Evolutionary conservation across 441 rosid genomes (phyloP).

Genomic region (Raphanus hybrid): DNA sequence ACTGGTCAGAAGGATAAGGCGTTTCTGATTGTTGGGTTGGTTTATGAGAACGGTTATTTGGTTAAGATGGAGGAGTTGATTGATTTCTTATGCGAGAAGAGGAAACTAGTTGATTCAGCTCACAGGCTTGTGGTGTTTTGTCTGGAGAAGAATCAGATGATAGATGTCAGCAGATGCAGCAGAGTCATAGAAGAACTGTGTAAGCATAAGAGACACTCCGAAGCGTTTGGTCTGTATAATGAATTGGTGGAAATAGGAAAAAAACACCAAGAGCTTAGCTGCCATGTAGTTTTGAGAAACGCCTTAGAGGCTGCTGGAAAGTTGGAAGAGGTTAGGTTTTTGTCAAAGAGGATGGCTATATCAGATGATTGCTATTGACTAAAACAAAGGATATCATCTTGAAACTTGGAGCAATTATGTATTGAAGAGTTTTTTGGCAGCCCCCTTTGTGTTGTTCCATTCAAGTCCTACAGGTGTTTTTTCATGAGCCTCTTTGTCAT

Average conservation of each 20-base stretch:
- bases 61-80: slow-evolving; percentile 62
- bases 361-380: slow-evolving; percentile 21
- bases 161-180: slow-evolving; percentile 50
- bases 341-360: slow-evolving; percentile 60
- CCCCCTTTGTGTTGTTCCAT: not conserved
- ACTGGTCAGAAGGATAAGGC: slow-evolving; percentile 55
- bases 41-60: slow-evolving; percentile 64
- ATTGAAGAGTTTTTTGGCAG: not conserved
- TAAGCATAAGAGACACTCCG: slow-evolving; percentile 53
- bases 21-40: slow-evolving; percentile 51
- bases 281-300: slow-evolving; percentile 55
- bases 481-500: too few relatives aligned
- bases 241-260: slow-evolving; percentile 69
- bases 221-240: slow-evolving; percentile 70
- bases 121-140: slow-evolving; percentile 59
- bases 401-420: not conserved
- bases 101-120: slow-evolving; percentile 55
- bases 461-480: not conserved
- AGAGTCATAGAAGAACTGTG: slow-evolving; percentile 69
- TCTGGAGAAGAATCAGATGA: slow-evolving; percentile 58
- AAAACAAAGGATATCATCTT: slow-evolving; percentile 17
- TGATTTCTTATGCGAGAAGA: slow-evolving; percentile 53
- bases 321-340: slow-evolving; percentile 61
- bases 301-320: slow-evolving; percentile 61
- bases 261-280: slow-evolving; percentile 51